phyloP scores from a whole-genome alignment of 371 early-diverging fungal species.

The Zopfochytrium polystomum region DNA sequence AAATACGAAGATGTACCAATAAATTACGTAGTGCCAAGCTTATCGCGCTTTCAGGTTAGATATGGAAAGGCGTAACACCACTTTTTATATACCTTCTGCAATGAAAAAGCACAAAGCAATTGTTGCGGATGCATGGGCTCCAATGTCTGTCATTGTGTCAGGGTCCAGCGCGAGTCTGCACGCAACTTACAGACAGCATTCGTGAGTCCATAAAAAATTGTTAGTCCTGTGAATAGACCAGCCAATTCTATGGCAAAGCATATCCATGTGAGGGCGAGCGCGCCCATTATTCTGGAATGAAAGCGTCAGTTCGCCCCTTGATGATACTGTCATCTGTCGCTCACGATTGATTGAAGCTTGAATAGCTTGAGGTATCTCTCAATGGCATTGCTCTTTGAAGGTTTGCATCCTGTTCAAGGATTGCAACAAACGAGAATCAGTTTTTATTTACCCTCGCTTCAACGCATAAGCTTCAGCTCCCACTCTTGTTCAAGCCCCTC shows the following conservation, averaged over 20 bases:
- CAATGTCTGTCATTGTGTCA: slow-evolving; percentile 17
- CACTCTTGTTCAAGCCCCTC: background rate
- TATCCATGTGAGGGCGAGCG: slow-evolving; percentile 40
- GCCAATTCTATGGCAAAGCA: slow-evolving; percentile 37
- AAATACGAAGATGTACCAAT: slow-evolving; percentile 45
- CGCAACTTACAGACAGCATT: slow-evolving; percentile 31
- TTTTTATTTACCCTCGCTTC: no score
- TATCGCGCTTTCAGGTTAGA: background rate
- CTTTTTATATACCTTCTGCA: slow-evolving; percentile 16
- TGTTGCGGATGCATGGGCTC: slow-evolving; percentile 29
- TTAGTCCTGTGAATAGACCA: slow-evolving; percentile 36
- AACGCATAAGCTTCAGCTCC: no score
- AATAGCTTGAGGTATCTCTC: slow-evolving; percentile 23
- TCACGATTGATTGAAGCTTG: slow-evolving; percentile 32
- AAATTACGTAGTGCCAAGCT: slow-evolving; percentile 36
- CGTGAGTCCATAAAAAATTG: slow-evolving; percentile 32
- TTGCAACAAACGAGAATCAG: background rate
- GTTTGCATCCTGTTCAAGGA: slow-evolving; percentile 32
- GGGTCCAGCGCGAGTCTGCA: background rate
- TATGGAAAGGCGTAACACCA: slow-evolving; percentile 11
- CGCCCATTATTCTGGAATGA: slow-evolving; percentile 26
- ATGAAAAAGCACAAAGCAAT: slow-evolving; percentile 28
- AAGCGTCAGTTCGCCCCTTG: background rate
- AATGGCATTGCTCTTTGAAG: slow-evolving; percentile 36
- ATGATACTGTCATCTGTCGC: background rate